A percentile compares a stretch with the other conserved stretches of the same genome.
Evolutionary conservation across 768 basidiomycete genomes (phyloP).

Genomic region (Leccinellum luteum): DNA sequence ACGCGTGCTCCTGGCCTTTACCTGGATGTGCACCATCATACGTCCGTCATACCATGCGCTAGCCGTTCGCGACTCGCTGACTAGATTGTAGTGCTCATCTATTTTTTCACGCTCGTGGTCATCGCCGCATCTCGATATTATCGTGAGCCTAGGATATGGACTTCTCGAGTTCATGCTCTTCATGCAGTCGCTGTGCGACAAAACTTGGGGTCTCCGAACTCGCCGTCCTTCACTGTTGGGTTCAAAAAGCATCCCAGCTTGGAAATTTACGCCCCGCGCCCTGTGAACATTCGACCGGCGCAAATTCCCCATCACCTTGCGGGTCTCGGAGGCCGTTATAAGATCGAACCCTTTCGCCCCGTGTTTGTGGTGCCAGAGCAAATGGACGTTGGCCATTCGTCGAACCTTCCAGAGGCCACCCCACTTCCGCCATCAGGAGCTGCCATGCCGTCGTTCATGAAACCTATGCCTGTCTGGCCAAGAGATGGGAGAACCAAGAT

Average conservation of each 20-base stretch:
- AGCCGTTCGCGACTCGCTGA: not conserved
- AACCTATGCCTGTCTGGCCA: constrained; percentile 13
- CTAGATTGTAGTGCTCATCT: constrained; percentile 49
- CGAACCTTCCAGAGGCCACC: constrained; percentile 25
- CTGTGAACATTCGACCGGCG: constrained; percentile 37
- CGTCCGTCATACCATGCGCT: constrained; percentile 33
- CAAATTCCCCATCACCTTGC: constrained; percentile 32
- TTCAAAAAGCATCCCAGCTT: constrained; percentile 36
- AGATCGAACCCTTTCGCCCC: constrained; percentile 46
- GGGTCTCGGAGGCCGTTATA: constrained; percentile 42
- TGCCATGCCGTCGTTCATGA: constrained; percentile 17
- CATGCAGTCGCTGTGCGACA: constrained; percentile 31
- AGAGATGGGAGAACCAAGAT: not conserved
- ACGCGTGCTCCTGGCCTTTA: constrained; percentile 55
- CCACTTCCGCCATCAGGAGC: constrained; percentile 23
- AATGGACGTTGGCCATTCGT: constrained; percentile 13
- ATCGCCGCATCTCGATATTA: constrained; percentile 41
- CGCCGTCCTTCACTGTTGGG: constrained; percentile 32
- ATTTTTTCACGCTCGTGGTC: constrained; percentile 50
- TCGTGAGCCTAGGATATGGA: constrained; percentile 52
- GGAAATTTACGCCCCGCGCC: constrained; percentile 44
- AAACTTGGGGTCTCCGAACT: constrained; percentile 30
- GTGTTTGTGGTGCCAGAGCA: constrained; percentile 21
- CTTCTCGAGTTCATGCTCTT: constrained; percentile 44
- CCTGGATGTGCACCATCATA: constrained; percentile 48